phyloP scores from a whole-genome alignment of 2,329 filamentous ascomycete species.

The Colletotrichum musicola region DNA sequence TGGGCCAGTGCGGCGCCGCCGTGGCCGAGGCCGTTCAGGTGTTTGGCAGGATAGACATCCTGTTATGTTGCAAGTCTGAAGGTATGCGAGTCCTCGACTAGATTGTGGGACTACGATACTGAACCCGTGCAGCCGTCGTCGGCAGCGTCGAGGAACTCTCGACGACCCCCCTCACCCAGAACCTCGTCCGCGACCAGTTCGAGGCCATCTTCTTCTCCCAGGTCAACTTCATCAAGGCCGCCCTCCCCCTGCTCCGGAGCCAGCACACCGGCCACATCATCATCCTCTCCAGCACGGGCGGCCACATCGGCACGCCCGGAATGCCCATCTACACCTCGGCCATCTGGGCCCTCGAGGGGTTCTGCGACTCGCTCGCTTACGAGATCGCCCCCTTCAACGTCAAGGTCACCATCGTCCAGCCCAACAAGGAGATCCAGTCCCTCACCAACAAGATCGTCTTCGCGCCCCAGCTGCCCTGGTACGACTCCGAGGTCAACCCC shows the following conservation, averaged over 20 bases:
- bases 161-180: constrained; percentile 77
- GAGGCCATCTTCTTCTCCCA: constrained; percentile 96
- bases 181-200: constrained; percentile 89
- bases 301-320: constrained; percentile 92
- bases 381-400: constrained; percentile 98
- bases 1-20: constrained; percentile 83
- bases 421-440: constrained; percentile 90
- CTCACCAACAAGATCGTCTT: constrained; percentile 90
- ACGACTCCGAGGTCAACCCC: constrained; percentile 76
- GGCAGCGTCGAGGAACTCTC: constrained; percentile 93
- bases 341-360: constrained; percentile 95
- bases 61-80: constrained; percentile 91
- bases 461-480: constrained; percentile 78
- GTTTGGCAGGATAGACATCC: constrained; percentile 89
- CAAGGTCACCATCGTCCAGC: constrained; percentile 95
- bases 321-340: constrained; percentile 92
- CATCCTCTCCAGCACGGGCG: constrained; percentile 88
- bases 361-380: constrained; percentile 94
- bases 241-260: constrained; percentile 81
- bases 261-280: constrained; percentile 92
- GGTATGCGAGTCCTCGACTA: constrained; percentile 60
- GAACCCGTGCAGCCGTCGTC: constrained; percentile 73
- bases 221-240: constrained; percentile 94
- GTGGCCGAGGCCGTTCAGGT: constrained; percentile 86
- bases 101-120: neutral